These are phyloP conservation scores for Mayamaea pseudoterrestris DNA, from an alignment of 108 stramenopile species.

Conservation along the genomic window DNA sequence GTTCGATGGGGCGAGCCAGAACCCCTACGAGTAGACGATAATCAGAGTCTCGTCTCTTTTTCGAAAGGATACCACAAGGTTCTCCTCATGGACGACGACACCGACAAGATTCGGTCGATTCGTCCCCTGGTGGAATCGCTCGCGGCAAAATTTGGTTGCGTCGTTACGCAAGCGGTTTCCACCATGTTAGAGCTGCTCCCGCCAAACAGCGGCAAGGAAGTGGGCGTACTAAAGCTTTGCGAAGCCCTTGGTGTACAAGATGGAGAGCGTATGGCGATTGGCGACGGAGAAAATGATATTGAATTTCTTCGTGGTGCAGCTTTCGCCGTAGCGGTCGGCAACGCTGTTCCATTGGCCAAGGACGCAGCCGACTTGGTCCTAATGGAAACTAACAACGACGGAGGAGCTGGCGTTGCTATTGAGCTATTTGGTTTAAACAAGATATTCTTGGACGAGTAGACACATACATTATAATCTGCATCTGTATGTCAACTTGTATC, in stretches of 20 bases:
- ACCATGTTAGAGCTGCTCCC: conserved; percentile 89
- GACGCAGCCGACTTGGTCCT: conserved; percentile 72
- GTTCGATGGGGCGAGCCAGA: conserved; percentile 73
- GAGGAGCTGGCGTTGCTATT: conserved; percentile 86
- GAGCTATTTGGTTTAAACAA: conserved; percentile 21
- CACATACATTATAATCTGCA: no score
- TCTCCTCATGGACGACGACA: conserved; percentile 62
- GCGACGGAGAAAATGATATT: conserved; percentile 92
- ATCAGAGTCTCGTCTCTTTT: conserved; percentile 23
- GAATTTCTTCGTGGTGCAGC: conserved; percentile 70
- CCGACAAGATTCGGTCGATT: conserved; percentile 32
- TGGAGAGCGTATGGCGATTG: conserved; percentile 62
- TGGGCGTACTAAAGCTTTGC: conserved; percentile 74
- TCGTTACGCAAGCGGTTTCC: conserved; percentile 77
- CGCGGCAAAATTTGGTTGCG: conserved; percentile 30
- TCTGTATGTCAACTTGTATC: no score
- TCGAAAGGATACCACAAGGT: conserved; percentile 66
- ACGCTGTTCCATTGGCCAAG: conserved; percentile 56
- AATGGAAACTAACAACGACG: conserved; percentile 67
- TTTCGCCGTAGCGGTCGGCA: conserved; percentile 80
- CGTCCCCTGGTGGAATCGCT: conserved; percentile 62
- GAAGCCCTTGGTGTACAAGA: conserved; percentile 56
- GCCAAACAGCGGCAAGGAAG: conserved; percentile 73
- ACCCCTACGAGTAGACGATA: conserved; percentile 17
- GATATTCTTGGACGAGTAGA: no score